Conservation (phyloP, 2,329 filamentous ascomycete genomes). For the Monilinia fructicola region DNA sequence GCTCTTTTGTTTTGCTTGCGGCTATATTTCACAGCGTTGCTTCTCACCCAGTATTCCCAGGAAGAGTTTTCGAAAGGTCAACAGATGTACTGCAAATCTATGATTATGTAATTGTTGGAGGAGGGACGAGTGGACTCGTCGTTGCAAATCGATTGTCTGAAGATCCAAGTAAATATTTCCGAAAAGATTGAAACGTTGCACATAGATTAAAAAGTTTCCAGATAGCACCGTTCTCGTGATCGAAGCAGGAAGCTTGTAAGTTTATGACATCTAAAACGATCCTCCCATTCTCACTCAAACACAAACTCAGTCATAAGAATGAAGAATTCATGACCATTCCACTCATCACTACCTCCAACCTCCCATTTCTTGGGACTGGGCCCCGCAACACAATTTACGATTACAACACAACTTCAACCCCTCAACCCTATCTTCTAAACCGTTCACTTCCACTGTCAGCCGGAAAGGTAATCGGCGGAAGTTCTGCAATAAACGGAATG, state of each 20-base stretch:
- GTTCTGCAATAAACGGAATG: slow-evolving; percentile 40
- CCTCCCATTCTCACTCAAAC: background rate
- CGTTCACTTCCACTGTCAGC: slow-evolving; percentile 33
- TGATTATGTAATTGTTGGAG: slow-evolving; percentile 23
- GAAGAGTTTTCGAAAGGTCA: background rate
- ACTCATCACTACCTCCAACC: slow-evolving; percentile 9
- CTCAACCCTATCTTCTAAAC: slow-evolving; percentile 40
- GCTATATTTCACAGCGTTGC: slow-evolving; percentile 1
- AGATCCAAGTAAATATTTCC: background rate
- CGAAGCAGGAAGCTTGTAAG: slow-evolving; percentile 19
- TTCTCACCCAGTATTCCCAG: background rate
- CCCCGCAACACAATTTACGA: slow-evolving; percentile 42
- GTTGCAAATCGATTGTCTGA: slow-evolving; percentile 19
- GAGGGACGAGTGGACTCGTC: slow-evolving; percentile 19
- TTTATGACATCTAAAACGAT: background rate
- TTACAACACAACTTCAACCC: slow-evolving; percentile 44
- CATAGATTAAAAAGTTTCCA: background rate
- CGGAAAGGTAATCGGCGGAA: slow-evolving; percentile 43
- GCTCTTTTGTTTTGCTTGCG: background rate
- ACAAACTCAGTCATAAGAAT: slow-evolving; percentile 7
- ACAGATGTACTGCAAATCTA: slow-evolving; percentile 16
- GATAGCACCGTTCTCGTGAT: slow-evolving; percentile 20
- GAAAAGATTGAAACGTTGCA: background rate
- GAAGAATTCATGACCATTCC: slow-evolving; percentile 19
- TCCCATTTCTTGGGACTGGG: slow-evolving; percentile 4